Percentiles rank a stretch among this genome's conserved stretches.
phyloP scores from a whole-genome alignment of 2,329 filamentous ascomycete genomes.

The Fusarium sp. region DNA sequence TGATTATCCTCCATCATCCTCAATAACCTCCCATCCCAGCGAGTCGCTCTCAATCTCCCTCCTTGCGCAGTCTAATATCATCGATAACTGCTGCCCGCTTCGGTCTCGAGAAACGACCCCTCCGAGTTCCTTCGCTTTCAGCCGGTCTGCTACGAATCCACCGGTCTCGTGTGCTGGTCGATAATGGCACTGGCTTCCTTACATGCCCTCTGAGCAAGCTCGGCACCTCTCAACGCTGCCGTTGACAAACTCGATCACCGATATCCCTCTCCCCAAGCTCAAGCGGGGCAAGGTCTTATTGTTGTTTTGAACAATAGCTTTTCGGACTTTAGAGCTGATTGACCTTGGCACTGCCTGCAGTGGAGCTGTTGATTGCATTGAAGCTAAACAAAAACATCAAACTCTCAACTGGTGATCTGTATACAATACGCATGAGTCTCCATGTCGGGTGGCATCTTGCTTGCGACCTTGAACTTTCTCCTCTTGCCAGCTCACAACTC shows the following conservation, averaged over 20 bases:
- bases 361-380: neutral
- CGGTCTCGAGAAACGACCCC: slow-evolving; percentile 10
- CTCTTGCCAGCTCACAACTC: slow-evolving; percentile 37
- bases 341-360: slow-evolving; percentile 8
- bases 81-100: slow-evolving; percentile 11
- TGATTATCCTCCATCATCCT: slow-evolving; percentile 9
- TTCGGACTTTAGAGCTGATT: neutral
- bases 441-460: slow-evolving; percentile 46
- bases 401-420: neutral
- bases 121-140: slow-evolving; percentile 21
- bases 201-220: slow-evolving; percentile 32
- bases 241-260: slow-evolving; percentile 25
- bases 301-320: slow-evolving; percentile 20
- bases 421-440: slow-evolving; percentile 11
- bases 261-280: slow-evolving; percentile 3
- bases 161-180: slow-evolving; percentile 26
- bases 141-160: slow-evolving; percentile 20
- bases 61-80: slow-evolving; percentile 7
- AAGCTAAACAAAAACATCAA: slow-evolving; percentile 14
- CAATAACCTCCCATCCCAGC: slow-evolving; percentile 11
- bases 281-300: slow-evolving; percentile 15
- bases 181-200: slow-evolving; percentile 41
- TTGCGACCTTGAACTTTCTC: slow-evolving; percentile 36
- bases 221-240: slow-evolving; percentile 10
- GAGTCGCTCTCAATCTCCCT: slow-evolving; percentile 9